These are phyloP conservation scores for Leucocoprinus leucothites DNA, from an alignment of 768 basidiomycete genomes.

Conservation along the genomic window DNA sequence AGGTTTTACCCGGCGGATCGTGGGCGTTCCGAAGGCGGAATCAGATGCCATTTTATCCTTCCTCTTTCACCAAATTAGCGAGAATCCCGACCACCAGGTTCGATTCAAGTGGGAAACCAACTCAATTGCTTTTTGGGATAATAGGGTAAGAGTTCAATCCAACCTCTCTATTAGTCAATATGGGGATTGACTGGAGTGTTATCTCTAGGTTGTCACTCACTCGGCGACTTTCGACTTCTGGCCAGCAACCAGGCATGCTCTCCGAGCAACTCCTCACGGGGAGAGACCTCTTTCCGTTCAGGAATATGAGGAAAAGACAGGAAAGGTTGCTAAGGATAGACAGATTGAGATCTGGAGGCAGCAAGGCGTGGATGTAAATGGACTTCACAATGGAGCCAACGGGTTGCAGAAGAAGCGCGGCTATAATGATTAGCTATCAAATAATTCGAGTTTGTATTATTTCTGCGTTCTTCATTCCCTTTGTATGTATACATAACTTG, in stretches of 20 bases:
- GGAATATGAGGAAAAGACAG: slow-evolving; percentile 61
- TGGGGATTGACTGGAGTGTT: not conserved
- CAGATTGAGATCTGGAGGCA: slow-evolving; percentile 70
- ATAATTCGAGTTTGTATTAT: not conserved
- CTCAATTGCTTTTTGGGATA: slow-evolving; percentile 86
- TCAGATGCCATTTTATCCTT: slow-evolving; percentile 71
- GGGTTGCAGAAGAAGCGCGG: slow-evolving; percentile 38
- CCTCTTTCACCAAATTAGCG: slow-evolving; percentile 67
- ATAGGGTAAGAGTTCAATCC: slow-evolving; percentile 61
- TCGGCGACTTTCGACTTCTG: slow-evolving; percentile 83
- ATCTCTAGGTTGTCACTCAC: slow-evolving; percentile 66
- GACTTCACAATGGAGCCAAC: slow-evolving; percentile 9
- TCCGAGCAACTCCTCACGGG: slow-evolving; percentile 79
- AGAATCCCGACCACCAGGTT: slow-evolving; percentile 72
- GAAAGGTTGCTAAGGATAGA: slow-evolving; percentile 70
- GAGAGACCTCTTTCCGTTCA: slow-evolving; percentile 75
- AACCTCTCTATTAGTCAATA: not conserved
- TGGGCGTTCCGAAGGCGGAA: slow-evolving; percentile 78
- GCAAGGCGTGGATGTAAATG: slow-evolving; percentile 46
- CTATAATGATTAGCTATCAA: slow-evolving; percentile 49
- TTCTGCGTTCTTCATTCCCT: not conserved
- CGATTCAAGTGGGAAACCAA: slow-evolving; percentile 77
- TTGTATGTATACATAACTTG: too few relatives aligned
- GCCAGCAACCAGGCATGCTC: slow-evolving; percentile 72
- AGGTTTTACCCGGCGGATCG: slow-evolving; percentile 79